Base-by-base conservation (phyloP, 805 yeast species). In the Candida arabinofermentans region DNA sequence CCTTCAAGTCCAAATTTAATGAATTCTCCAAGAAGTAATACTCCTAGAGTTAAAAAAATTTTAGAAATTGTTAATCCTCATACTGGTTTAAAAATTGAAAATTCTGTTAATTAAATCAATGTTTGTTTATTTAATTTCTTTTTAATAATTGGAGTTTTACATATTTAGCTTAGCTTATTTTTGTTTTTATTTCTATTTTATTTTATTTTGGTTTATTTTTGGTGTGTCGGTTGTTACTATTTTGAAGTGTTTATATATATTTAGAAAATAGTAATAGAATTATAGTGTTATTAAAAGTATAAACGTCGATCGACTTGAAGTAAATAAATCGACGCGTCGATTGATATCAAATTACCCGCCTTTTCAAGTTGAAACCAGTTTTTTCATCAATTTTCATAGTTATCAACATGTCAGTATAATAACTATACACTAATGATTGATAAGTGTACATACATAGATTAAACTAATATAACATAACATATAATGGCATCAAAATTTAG, bases 11-110 rank as follows among this genome's bases (percentile, higher is more conserved):
- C 36, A 18, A 17, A 44, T 9, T 31, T 40, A 13, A 43, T 44
- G n/a, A 29, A 29, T 23, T 22, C 54, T 14, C 79, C 81, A 13
- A 64, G 78, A 46, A 67, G 68, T 1, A 66, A 67, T 39, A 77
- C 83, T 2, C 84, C 84, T 23, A 65, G 85, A 46, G 70, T 71
- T 22, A 77, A 72, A 59, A 79, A 77, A 53, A 76, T 77, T 6
- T 64, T 79, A 55, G 84, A 79, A 50, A 79, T 79, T 41, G 75
- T 79, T 41, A 77, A 79, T 56, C 85, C 85, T 6, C 76, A 67
- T 42, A 77, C 83, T 6, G 79, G 79, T 38, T 55, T 76, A 65
- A 70, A 79, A 52, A 71, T 79, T 17, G 71, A 65, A 4, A 74
- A 81, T 14, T 81, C 83, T 16, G 70, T 71, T 26, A 57, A 60